Percentiles rank a stretch among this genome's conserved stretches.
phyloP scores from a whole-genome alignment of 345 rosid genomes.

The Hibiscus mutabilis region DNA sequence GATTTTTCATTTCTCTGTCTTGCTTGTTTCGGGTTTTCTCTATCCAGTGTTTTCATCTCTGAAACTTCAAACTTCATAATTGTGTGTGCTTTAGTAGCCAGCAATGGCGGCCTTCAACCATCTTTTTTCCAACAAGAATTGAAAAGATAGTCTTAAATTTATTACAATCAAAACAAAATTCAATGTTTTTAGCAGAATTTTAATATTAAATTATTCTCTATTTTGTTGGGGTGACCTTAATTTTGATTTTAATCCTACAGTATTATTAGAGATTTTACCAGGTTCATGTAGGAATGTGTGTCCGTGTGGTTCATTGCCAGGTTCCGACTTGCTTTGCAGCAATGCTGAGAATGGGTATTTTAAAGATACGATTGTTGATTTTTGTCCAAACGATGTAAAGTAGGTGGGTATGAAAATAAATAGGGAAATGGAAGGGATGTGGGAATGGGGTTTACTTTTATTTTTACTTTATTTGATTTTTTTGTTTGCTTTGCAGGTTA shows the following conservation, averaged over 20 bases:
- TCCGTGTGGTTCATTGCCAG: constrained; percentile 18
- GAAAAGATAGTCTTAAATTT: constrained; percentile 9
- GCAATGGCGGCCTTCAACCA: neutral
- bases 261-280: constrained; percentile 35
- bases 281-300: no score
- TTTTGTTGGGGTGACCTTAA: constrained; percentile 55
- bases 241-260: constrained; percentile 21
- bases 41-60: constrained; percentile 56
- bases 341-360: neutral
- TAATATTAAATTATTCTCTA: constrained; percentile 22
- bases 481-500: no score
- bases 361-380: no score
- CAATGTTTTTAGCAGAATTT: constrained; percentile 53
- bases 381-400: no score
- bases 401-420: no score
- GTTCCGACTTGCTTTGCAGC: constrained; percentile 27
- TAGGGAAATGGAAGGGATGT: neutral
- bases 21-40: constrained; percentile 18
- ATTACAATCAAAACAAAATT: constrained; percentile 43
- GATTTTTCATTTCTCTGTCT: constrained; percentile 11
- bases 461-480: no score
- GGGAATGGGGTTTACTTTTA: no score
- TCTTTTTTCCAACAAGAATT: constrained; percentile 34
- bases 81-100: constrained; percentile 42
- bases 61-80: constrained; percentile 29